phyloP scores from a whole-genome alignment of 2,329 filamentous ascomycete species.

The Scopulariopsis brevicaulis region DNA sequence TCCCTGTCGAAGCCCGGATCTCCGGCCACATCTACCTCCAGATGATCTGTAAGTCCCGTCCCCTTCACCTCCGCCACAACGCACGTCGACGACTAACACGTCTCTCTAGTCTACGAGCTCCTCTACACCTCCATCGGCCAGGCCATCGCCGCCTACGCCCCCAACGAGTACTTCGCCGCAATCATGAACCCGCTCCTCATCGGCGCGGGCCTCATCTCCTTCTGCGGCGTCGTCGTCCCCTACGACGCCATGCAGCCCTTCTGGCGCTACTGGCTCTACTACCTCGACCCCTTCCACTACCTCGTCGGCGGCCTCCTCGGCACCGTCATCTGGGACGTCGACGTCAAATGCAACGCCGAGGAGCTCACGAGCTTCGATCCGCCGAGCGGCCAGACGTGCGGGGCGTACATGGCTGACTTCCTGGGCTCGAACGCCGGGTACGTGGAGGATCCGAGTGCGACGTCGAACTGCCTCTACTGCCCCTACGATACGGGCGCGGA shows the following conservation, averaged over 20 bases:
- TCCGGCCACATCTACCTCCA: constrained; percentile 32
- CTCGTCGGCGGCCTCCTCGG: constrained; percentile 43
- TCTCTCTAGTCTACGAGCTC: constrained; percentile 38
- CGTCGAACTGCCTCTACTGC: constrained; percentile 45
- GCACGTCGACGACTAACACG: background rate
- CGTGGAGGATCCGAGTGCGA: constrained; percentile 49
- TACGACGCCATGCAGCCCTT: constrained; percentile 50
- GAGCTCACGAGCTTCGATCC: constrained; percentile 44
- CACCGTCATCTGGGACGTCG: constrained; percentile 34
- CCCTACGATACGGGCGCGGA: constrained; percentile 45
- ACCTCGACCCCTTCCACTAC: constrained; percentile 50
- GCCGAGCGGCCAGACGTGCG: constrained; percentile 40
- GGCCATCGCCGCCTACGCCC: constrained; percentile 49
- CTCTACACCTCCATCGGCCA: constrained; percentile 51
- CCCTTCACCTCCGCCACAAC: background rate
- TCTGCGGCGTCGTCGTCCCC: constrained; percentile 66
- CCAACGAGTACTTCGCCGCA: constrained; percentile 47
- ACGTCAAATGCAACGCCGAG: constrained; percentile 30
- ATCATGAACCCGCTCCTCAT: constrained; percentile 45
- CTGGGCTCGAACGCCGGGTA: constrained; percentile 36
- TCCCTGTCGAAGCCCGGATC: constrained; percentile 23
- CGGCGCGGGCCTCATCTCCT: constrained; percentile 47
- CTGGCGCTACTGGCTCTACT: constrained; percentile 59
- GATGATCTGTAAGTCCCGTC: constrained; percentile 28
- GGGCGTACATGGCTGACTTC: constrained; percentile 43